Percentiles rank a stretch among this genome's conserved stretches.
These are phyloP conservation scores for Candida freyschussii DNA, from an alignment of 1,139 yeast species.

Conservation along the genomic window DNA sequence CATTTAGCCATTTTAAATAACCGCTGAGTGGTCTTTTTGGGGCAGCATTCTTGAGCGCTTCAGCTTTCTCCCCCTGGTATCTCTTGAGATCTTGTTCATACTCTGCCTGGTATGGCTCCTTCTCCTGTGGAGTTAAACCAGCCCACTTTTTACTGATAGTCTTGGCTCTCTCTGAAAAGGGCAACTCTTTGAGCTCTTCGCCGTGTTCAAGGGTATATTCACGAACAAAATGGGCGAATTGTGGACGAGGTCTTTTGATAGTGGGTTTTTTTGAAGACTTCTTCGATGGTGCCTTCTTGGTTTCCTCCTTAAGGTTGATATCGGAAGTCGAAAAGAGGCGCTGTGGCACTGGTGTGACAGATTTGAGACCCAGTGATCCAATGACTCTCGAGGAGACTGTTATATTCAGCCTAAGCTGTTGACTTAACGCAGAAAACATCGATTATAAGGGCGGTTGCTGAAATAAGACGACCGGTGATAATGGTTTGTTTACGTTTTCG, in stretches of 20 bases:
- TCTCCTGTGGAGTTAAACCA: slow-evolving; percentile 20
- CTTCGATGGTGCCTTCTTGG: slow-evolving; percentile 10
- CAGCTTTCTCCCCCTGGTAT: slow-evolving; percentile 13
- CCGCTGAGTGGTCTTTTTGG: slow-evolving; percentile 29
- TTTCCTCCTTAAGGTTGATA: slow-evolving; percentile 6
- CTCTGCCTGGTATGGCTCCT: slow-evolving; percentile 13
- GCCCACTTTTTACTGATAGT: slow-evolving; percentile 25
- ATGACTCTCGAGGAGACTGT: neutral
- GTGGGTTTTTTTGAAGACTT: slow-evolving; percentile 1
- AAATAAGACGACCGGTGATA: no score
- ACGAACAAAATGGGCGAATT: slow-evolving; percentile 16
- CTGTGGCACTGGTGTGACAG: slow-evolving; percentile 2
- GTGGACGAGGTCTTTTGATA: slow-evolving; percentile 12
- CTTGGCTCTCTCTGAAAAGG: slow-evolving; percentile 13
- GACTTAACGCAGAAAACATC: no score
- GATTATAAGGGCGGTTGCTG: no score
- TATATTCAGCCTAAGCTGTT: no score
- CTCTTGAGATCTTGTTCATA: slow-evolving; percentile 14
- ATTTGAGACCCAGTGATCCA: slow-evolving; percentile 1
- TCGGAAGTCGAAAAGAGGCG: slow-evolving; percentile 10
- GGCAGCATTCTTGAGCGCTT: slow-evolving; percentile 11
- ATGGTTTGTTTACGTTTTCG: slow-evolving; percentile 5
- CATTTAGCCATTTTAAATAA: slow-evolving; percentile 21
- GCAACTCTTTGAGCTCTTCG: slow-evolving; percentile 10
- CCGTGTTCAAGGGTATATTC: slow-evolving; percentile 10